Evolutionary conservation across 148 eudicot species (phyloP).

Genomic region (Diospyros kaki): DNA sequence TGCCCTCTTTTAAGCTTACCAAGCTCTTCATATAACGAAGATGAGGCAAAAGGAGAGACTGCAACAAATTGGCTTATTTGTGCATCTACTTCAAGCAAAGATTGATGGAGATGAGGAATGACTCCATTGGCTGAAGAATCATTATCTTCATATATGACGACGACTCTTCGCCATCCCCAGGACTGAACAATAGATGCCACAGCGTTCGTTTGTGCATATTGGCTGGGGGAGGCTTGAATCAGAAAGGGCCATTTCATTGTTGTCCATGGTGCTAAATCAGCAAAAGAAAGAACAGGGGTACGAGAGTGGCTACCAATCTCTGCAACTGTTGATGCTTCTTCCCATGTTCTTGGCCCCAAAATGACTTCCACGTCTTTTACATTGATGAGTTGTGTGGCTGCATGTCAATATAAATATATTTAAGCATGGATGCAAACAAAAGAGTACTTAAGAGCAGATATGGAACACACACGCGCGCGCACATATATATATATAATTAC

Average conservation of each 20-base stretch:
- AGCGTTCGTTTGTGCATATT: neutral
- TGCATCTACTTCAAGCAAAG: slow-evolving; percentile 13
- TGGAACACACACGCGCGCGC: neutral
- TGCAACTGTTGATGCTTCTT: slow-evolving; percentile 18
- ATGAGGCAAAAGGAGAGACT: neutral
- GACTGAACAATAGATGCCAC: slow-evolving; percentile 10
- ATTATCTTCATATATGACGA: slow-evolving; percentile 4
- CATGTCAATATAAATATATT: neutral
- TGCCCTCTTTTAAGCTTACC: neutral
- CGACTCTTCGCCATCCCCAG: slow-evolving; percentile 20
- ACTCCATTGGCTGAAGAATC: slow-evolving; percentile 2
- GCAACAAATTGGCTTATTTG: slow-evolving; percentile 10
- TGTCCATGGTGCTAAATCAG: neutral
- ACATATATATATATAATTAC: slow-evolving; percentile 5
- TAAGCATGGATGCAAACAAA: neutral
- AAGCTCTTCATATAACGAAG: neutral
- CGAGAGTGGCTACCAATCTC: slow-evolving; percentile 14
- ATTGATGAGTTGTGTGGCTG: slow-evolving; percentile 1
- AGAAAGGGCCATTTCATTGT: slow-evolving; percentile 23
- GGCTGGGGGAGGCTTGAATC: slow-evolving; percentile 10
- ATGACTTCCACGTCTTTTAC: slow-evolving; percentile 9
- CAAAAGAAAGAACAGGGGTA: slow-evolving; percentile 20
- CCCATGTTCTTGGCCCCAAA: slow-evolving; percentile 19
- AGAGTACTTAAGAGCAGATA: neutral
- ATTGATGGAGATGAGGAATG: neutral